A percentile compares a stretch with the other conserved stretches of the same genome.
Conservation (phyloP, 441 rosid species). For the Breynia disticha region DNA sequence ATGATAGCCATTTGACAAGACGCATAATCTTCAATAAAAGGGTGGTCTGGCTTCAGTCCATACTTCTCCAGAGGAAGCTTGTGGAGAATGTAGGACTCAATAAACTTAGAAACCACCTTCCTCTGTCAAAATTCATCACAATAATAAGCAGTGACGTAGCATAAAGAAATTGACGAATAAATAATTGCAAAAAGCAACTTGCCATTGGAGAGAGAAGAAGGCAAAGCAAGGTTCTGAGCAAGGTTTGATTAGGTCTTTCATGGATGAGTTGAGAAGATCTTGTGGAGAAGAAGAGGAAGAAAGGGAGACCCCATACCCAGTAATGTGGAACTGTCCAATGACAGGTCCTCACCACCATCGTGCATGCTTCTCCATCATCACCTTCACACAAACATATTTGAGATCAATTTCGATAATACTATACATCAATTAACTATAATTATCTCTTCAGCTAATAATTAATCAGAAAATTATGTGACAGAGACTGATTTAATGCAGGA, state of each 20-base stretch:
- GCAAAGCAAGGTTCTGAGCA: slow-evolving; percentile 42
- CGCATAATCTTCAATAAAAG: slow-evolving; percentile 76
- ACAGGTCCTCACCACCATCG: slow-evolving; percentile 62
- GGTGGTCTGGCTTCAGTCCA: slow-evolving; percentile 75
- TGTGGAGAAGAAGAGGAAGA: slow-evolving; percentile 73
- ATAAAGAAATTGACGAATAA: background rate
- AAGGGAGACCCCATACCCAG: slow-evolving; percentile 85
- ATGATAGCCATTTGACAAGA: slow-evolving; percentile 90
- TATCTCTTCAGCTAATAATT: too few relatives aligned
- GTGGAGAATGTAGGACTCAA: slow-evolving; percentile 73
- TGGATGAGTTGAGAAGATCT: slow-evolving; percentile 80
- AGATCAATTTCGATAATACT: too few relatives aligned
- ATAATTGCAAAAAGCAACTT: slow-evolving; percentile 2
- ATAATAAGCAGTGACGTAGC: background rate
- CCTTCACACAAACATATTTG: slow-evolving; percentile 22
- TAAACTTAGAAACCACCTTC: slow-evolving; percentile 52
- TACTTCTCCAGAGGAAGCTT: slow-evolving; percentile 65
- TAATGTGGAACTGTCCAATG: slow-evolving; percentile 92
- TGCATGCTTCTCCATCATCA: slow-evolving; percentile 58
- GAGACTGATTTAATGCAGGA: too few relatives aligned
- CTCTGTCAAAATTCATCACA: slow-evolving; percentile 34
- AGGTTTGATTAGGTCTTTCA: slow-evolving; percentile 55
- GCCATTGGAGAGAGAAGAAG: slow-evolving; percentile 64
- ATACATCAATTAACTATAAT: too few relatives aligned
- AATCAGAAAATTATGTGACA: too few relatives aligned